Evolutionary conservation across 208 protist species (phyloP).

Genomic region (Kentomonas sorsogonicus): DNA sequence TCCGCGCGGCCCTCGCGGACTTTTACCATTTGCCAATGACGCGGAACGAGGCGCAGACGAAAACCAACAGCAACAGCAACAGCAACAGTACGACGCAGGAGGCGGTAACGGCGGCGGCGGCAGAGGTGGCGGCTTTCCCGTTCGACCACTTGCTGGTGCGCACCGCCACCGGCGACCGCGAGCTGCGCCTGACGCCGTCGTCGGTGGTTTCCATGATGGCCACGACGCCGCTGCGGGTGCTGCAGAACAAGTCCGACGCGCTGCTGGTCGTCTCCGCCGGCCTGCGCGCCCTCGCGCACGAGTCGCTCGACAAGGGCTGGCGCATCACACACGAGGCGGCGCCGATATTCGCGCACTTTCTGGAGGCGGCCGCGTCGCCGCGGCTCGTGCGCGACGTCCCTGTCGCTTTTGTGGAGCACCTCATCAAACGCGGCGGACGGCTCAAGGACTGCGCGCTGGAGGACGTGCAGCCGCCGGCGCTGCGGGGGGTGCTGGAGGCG

Average conservation of each 20-base stretch:
- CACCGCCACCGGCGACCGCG: slow-evolving; percentile 54
- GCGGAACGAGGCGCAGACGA: too few relatives aligned
- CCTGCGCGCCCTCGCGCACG: slow-evolving; percentile 65
- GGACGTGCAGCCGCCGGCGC: slow-evolving; percentile 17
- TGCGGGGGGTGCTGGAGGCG: neutral
- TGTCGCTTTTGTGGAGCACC: slow-evolving; percentile 38
- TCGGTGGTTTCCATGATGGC: slow-evolving; percentile 68
- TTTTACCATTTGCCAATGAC: slow-evolving; percentile 38
- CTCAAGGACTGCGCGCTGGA: slow-evolving; percentile 57
- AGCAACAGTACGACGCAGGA: too few relatives aligned
- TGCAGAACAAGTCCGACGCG: slow-evolving; percentile 55
- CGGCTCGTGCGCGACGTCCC: slow-evolving; percentile 41
- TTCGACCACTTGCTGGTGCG: slow-evolving; percentile 55
- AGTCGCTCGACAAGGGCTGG: slow-evolving; percentile 63
- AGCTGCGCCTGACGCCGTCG: slow-evolving; percentile 44
- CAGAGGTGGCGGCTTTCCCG: slow-evolving; percentile 31
- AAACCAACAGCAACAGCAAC: too few relatives aligned
- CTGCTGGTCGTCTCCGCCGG: slow-evolving; percentile 72
- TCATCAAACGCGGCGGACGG: slow-evolving; percentile 48
- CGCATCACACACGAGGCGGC: slow-evolving; percentile 70
- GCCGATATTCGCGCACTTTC: slow-evolving; percentile 57
- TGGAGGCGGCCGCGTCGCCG: slow-evolving; percentile 34
- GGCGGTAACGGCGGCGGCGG: too few relatives aligned
- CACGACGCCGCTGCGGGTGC: slow-evolving; percentile 33
- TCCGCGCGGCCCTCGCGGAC: slow-evolving; percentile 28